A percentile compares a stretch with the other conserved stretches of the same genome.
phyloP scores from a whole-genome alignment of 148 eudicot species.

The Camellia sinensis region DNA sequence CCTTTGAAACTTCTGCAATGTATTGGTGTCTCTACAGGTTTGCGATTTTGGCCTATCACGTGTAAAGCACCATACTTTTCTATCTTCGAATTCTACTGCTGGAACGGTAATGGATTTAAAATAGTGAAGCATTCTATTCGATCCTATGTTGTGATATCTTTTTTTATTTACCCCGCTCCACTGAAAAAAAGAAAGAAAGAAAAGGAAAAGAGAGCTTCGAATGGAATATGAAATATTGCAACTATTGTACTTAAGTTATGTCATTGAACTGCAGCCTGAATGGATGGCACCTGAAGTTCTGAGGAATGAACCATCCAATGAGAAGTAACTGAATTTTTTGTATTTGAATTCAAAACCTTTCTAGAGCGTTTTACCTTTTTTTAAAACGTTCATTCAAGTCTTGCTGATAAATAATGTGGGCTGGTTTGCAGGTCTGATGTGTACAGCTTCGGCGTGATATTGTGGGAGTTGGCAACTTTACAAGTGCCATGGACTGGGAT shows the following conservation, averaged over 20 bases:
- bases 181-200: no score
- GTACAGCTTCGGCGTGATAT: constrained; percentile 94
- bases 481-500: constrained; percentile 87
- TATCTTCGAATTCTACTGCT: constrained; percentile 90
- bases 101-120: constrained; percentile 79
- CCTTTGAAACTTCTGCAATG: no score
- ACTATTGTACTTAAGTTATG: constrained; percentile 16
- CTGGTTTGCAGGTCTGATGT: constrained; percentile 73
- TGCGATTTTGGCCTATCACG: constrained; percentile 97
- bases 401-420: constrained; percentile 12
- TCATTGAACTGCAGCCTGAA: constrained; percentile 69
- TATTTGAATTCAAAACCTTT: not conserved
- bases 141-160: no score
- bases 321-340: constrained; percentile 62
- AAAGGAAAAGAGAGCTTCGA: no score
- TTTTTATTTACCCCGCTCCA: no score
- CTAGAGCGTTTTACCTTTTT: constrained; percentile 1
- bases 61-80: constrained; percentile 81
- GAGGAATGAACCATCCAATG: constrained; percentile 88
- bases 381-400: not conserved
- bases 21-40: constrained; percentile 48
- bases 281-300: constrained; percentile 99
- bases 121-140: not conserved
- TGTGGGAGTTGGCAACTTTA: constrained; percentile 91
- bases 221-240: not conserved